Conservation (phyloP, 495 filamentous ascomycete genomes). For the Xylaria palmicola region DNA sequence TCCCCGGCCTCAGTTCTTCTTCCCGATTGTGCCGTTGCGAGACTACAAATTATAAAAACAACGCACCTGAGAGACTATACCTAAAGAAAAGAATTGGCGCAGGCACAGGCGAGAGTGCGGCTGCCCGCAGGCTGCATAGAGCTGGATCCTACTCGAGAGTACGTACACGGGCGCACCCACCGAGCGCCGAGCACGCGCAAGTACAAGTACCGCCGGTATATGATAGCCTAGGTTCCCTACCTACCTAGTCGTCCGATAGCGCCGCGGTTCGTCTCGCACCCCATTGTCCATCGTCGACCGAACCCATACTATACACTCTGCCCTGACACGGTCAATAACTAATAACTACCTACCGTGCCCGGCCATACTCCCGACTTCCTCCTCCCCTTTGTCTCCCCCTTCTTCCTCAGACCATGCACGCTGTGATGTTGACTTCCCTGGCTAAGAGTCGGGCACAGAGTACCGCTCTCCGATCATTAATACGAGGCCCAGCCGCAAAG, state of each 20-base stretch:
- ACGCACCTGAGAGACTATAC: too few relatives aligned
- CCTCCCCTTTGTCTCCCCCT: slow-evolving; percentile 17
- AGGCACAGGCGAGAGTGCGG: too few relatives aligned
- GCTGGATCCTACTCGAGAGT: too few relatives aligned
- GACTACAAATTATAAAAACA: too few relatives aligned
- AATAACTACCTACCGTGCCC: too few relatives aligned
- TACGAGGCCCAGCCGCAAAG: slow-evolving; percentile 25
- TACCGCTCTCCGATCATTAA: slow-evolving; percentile 39
- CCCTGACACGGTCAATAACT: slow-evolving; percentile 7
- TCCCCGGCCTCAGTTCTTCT: too few relatives aligned
- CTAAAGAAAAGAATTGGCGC: too few relatives aligned
- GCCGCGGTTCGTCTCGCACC: slow-evolving; percentile 27
- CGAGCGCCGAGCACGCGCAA: too few relatives aligned
- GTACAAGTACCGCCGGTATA: too few relatives aligned
- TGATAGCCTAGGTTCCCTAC: slow-evolving; percentile 25
- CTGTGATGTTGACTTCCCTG: slow-evolving; percentile 47
- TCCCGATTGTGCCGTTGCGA: too few relatives aligned
- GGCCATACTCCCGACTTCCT: slow-evolving; percentile 12
- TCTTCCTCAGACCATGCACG: slow-evolving; percentile 6
- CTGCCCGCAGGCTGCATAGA: too few relatives aligned
- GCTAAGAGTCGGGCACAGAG: slow-evolving; percentile 43
- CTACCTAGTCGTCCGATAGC: slow-evolving; percentile 13
- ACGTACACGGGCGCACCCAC: too few relatives aligned
- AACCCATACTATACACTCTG: slow-evolving; percentile 11
- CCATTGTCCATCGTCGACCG: slow-evolving; percentile 5